These are phyloP conservation scores for Marchantia polymorpha DNA, from an alignment of 225 moss, liverwort and hornwort genomes.

Conservation along the genomic window DNA sequence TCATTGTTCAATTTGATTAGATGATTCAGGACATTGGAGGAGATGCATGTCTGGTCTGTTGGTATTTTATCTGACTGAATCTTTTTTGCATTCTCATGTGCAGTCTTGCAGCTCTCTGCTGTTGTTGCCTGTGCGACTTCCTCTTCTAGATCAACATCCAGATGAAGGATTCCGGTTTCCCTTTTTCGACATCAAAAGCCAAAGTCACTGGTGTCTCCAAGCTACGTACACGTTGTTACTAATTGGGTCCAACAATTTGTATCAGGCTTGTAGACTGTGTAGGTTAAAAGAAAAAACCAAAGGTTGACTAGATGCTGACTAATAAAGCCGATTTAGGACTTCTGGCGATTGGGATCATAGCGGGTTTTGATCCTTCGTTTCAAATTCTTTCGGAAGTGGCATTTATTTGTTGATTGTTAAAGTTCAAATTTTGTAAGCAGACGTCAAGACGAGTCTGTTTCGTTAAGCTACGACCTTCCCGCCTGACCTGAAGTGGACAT, in stretches of 20 bases:
- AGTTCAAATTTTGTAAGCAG: not conserved
- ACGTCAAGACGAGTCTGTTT: not conserved
- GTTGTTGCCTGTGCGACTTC: slow-evolving; percentile 41
- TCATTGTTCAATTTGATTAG: not conserved
- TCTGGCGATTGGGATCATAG: not conserved
- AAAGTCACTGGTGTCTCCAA: not conserved
- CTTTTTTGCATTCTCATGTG: not conserved
- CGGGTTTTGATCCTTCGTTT: not conserved
- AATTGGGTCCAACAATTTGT: not conserved
- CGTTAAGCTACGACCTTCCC: not conserved
- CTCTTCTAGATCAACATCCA: slow-evolving; percentile 17
- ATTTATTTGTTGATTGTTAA: not conserved
- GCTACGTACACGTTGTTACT: not conserved
- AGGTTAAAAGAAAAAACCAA: not conserved
- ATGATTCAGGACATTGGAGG: not conserved
- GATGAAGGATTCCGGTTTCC: not conserved
- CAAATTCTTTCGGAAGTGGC: not conserved
- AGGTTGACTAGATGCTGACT: not conserved
- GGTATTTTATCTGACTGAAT: not conserved
- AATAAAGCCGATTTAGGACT: not conserved
- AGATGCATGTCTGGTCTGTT: not conserved
- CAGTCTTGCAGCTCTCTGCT: slow-evolving; percentile 45
- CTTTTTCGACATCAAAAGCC: not conserved
- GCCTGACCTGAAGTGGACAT: slow-evolving; percentile 9
- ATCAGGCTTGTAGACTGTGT: slow-evolving; percentile 6